Conservation (phyloP, 2,329 filamentous ascomycete species). For the Graphiopsis chlorocephala region DNA sequence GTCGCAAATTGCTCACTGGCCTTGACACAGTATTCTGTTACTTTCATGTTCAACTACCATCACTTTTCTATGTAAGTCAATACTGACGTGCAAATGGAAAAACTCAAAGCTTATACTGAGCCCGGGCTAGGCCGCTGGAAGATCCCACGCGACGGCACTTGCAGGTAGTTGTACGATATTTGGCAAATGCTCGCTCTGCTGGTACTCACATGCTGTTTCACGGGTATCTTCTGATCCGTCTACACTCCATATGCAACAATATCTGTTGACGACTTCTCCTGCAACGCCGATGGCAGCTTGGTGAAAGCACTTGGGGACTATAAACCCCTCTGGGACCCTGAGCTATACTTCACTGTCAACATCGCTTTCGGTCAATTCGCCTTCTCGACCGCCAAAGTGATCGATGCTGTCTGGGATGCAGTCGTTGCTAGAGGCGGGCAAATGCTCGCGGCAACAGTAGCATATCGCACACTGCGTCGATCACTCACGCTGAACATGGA, state of each 20-base stretch:
- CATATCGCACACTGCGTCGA: neutral
- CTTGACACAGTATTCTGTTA: neutral
- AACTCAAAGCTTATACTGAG: neutral
- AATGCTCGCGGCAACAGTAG: slow-evolving; percentile 10
- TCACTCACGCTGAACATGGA: slow-evolving; percentile 6
- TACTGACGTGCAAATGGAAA: neutral
- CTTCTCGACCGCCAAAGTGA: slow-evolving; percentile 19
- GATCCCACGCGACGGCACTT: neutral
- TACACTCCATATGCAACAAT: neutral
- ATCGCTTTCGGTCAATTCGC: slow-evolving; percentile 16
- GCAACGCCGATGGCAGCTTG: slow-evolving; percentile 13
- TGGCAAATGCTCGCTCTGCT: neutral
- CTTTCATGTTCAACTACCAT: too few relatives aligned
- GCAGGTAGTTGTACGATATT: neutral
- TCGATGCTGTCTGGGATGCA: slow-evolving; percentile 21
- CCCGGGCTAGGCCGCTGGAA: neutral
- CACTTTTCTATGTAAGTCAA: neutral
- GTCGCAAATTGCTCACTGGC: neutral
- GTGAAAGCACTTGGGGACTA: neutral
- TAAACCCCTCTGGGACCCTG: slow-evolving; percentile 17
- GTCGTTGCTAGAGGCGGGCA: slow-evolving; percentile 19
- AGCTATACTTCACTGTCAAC: slow-evolving; percentile 17
- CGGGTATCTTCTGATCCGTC: neutral
- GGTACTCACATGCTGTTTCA: neutral
- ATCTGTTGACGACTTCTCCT: neutral